phyloP scores from a whole-genome alignment of 116 monocot species.

The Cymodocea nodosa region DNA sequence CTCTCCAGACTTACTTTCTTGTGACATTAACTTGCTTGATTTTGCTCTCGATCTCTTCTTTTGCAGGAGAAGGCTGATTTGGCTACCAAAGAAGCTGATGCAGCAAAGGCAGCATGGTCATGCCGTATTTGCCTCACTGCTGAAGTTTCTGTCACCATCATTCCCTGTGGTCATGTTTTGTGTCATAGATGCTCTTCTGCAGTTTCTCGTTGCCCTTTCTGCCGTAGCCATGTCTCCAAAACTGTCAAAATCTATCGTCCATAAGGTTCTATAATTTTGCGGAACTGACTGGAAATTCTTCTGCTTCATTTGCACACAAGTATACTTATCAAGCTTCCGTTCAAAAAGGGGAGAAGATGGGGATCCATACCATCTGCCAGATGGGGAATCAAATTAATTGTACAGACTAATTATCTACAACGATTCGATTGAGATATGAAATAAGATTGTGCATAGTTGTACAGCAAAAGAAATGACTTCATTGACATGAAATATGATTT shows the following conservation, averaged over 20 bases:
- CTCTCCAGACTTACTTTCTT: not conserved
- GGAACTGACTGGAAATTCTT: not conserved
- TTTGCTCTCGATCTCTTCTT: constrained; percentile 1
- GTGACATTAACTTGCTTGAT: not conserved
- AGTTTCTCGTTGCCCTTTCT: constrained; percentile 81
- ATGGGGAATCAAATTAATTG: too few relatives aligned
- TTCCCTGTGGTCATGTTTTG: constrained; percentile 93
- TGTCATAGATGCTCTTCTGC: constrained; percentile 70
- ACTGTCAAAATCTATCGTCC: constrained; percentile 80
- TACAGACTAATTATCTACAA: too few relatives aligned
- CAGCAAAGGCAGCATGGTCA: constrained; percentile 80
- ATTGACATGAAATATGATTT: too few relatives aligned
- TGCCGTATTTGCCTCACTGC: constrained; percentile 71
- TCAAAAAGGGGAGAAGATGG: too few relatives aligned
- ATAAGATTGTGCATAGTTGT: too few relatives aligned
- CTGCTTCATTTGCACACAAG: too few relatives aligned
- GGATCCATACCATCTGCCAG: too few relatives aligned
- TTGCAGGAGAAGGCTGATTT: constrained; percentile 79
- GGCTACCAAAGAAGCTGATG: constrained; percentile 77
- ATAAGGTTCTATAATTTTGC: not conserved
- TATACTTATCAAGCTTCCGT: too few relatives aligned
- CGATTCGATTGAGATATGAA: too few relatives aligned
- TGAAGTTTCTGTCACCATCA: constrained; percentile 61
- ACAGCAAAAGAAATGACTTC: too few relatives aligned
- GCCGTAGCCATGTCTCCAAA: constrained; percentile 48